Evolutionary conservation across 805 yeast genomes (phyloP), one percentile per base, ranked within the genome.

Genomic region (Huiozyma naganishii): DNA sequence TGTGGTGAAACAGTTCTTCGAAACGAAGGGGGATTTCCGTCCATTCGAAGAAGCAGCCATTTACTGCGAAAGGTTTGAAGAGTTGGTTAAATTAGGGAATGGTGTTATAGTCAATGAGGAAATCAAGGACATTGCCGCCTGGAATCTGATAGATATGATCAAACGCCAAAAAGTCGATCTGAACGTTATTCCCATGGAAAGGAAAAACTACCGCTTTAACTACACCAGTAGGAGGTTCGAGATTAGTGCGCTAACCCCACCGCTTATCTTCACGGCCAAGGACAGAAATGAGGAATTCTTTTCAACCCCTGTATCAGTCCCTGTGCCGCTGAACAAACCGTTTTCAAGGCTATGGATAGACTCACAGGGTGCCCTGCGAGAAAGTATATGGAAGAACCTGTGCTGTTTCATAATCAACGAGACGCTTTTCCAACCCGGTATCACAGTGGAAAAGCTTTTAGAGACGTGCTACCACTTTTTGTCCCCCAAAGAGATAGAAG

Each of bases 141-240:
- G 82, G 11, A 62, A 78, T 2, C 55, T 87, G 11, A 56, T 86
- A 37, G 79, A 80, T 42, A 55, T 77, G 32, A 51, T 81, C 12
- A 72, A 79, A 3, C 58, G 65, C 6, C 54, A 61, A 5, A 56
- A 61, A 11, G 49, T 79, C 4, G 57, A 62, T 7, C 48, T 80
- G 4, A 69, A 70, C 4, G 68, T 81, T 38, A 69, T 83, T 23
- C 85, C 83, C 51, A 72, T 73, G 42, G 62, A 71, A 7, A 69
- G 75, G 45, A 69, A 66, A 11, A 60, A 61, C 17, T 58, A 72
- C n/a, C 69, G 74, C 41, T 68, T 71, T 32, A 80, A 85, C 9
- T 89, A 88, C 57, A 82, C 81, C 35, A 83, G 95, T 1, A 72
- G 95, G 48, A 68, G 76, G 13, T 73, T 84, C 36, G 94, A 85